Conservation (phyloP, 345 rosid genomes). For the Linum usitatissimum region DNA sequence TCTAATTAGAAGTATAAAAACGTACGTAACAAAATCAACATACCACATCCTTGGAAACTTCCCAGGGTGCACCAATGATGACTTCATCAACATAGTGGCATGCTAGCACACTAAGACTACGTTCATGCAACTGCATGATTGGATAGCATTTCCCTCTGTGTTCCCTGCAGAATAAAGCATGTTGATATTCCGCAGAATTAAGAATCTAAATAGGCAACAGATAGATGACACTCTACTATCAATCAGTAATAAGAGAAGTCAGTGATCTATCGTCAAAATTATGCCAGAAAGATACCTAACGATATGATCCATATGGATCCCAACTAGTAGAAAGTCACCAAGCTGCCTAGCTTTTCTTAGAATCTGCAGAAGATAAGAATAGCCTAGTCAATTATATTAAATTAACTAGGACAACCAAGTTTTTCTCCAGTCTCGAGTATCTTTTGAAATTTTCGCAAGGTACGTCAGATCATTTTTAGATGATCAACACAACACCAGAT, state of each 20-base stretch:
- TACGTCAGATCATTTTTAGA: no score
- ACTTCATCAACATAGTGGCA: constrained; percentile 97
- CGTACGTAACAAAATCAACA: constrained; percentile 8
- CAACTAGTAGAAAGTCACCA: constrained; percentile 91
- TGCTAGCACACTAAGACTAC: constrained; percentile 79
- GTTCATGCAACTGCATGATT: constrained; percentile 88
- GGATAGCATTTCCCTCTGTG: constrained; percentile 62
- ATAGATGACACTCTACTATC: constrained; percentile 1
- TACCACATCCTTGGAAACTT: constrained; percentile 80
- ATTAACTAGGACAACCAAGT: no score
- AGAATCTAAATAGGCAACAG: neutral
- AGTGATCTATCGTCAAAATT: neutral
- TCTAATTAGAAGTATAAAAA: no score
- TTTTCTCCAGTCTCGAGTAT: no score
- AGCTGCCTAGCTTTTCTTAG: constrained; percentile 80
- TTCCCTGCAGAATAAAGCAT: constrained; percentile 39
- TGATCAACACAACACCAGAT: no score
- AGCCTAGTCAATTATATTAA: neutral
- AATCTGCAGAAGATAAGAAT: constrained; percentile 34
- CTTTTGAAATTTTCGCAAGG: no score
- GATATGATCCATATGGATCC: constrained; percentile 70
- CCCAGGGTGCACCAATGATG: constrained; percentile 97
- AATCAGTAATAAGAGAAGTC: neutral
- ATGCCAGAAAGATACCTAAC: constrained; percentile 47
- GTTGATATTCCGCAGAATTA: neutral